A percentile compares a stretch with the other conserved stretches of the same genome.
These are phyloP conservation scores for Malus hybrid DNA, from an alignment of 331 rosid genomes.

Conservation along the genomic window DNA sequence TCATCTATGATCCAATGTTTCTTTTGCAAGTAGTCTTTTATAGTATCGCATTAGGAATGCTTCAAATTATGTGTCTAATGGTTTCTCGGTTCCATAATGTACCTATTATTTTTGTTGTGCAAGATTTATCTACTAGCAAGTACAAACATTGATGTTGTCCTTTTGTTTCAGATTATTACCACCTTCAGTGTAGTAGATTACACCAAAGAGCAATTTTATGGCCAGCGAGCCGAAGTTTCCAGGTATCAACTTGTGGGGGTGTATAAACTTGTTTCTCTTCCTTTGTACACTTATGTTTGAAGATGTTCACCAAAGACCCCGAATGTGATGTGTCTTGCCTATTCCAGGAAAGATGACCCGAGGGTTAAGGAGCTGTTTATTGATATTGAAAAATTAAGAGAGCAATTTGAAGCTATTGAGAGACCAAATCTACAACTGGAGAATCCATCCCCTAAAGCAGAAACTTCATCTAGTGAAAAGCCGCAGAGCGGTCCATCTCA, in stretches of 20 bases:
- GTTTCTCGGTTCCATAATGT: background rate
- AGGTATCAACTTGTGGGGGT: slow-evolving; percentile 37
- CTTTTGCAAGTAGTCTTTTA: background rate
- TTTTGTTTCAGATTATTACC: slow-evolving; percentile 67
- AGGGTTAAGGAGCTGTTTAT: slow-evolving; percentile 64
- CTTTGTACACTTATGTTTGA: background rate
- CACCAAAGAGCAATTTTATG: slow-evolving; percentile 83
- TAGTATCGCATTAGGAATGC: background rate
- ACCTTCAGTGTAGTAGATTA: slow-evolving; percentile 94
- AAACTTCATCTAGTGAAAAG: slow-evolving; percentile 38
- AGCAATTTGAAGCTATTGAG: slow-evolving; percentile 68
- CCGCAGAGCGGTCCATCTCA: slow-evolving; percentile 23
- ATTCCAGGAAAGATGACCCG: slow-evolving; percentile 70
- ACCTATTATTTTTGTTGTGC: background rate
- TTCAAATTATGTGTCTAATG: background rate
- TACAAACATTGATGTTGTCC: background rate
- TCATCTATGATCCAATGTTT: background rate
- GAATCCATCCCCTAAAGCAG: slow-evolving; percentile 46
- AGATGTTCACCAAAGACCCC: background rate
- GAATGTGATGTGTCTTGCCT: slow-evolving; percentile 1
- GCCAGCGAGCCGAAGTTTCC: slow-evolving; percentile 50
- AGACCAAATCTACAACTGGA: slow-evolving; percentile 78
- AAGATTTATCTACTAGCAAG: slow-evolving; percentile 8
- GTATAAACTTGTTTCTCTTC: background rate
- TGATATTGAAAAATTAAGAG: slow-evolving; percentile 56